These are phyloP conservation scores for Picea sitchensis DNA, from an alignment of 75 land plant genomes.

Conservation along the genomic window DNA sequence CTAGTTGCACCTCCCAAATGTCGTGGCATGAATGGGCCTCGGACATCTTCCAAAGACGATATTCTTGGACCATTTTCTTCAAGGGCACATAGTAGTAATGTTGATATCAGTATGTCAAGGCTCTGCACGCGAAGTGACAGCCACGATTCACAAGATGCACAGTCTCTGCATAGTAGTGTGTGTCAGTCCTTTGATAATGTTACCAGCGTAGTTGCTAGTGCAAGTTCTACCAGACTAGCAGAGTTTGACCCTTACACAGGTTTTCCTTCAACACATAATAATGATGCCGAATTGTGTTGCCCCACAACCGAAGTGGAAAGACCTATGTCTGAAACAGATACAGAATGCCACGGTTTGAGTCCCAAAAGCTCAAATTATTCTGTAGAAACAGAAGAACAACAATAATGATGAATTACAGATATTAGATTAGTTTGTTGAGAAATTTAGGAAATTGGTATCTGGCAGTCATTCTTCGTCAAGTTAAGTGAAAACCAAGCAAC, in stretches of 20 bases:
- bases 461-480: background rate
- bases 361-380: background rate
- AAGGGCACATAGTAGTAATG: background rate
- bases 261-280: background rate
- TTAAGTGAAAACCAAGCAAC: background rate
- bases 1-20: background rate
- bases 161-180: background rate
- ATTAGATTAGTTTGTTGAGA: background rate
- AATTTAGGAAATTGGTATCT: background rate
- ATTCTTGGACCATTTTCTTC: background rate
- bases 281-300: background rate
- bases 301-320: background rate
- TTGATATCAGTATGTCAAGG: background rate
- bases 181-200: background rate
- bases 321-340: background rate
- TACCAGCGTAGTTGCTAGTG: background rate
- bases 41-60: background rate
- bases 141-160: background rate
- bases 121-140: background rate
- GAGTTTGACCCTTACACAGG: background rate
- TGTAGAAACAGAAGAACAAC: background rate
- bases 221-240: background rate
- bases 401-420: background rate
- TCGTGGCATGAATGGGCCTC: background rate
- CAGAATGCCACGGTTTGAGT: background rate